Conservation (phyloP, 2,329 filamentous ascomycete genomes). For the Aureobasidium sp. region DNA sequence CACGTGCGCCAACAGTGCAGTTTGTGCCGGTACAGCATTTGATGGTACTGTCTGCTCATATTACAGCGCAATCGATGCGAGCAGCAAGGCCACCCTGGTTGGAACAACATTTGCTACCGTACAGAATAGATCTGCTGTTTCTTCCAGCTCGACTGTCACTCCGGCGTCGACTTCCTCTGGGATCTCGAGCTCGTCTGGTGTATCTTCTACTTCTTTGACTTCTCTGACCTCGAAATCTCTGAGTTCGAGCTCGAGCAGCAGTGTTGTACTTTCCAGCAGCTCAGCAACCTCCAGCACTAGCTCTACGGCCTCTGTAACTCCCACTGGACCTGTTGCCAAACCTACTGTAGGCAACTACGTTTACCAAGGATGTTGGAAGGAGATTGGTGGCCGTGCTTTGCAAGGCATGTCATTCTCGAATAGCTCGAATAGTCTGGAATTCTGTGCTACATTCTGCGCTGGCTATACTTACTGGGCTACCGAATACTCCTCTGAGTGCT, state of each 20-base stretch:
- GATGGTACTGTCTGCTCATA: neutral
- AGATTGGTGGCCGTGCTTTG: constrained; percentile 19
- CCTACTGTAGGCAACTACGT: constrained; percentile 20
- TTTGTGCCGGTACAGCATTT: constrained; percentile 10
- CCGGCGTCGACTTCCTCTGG: neutral
- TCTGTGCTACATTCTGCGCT: constrained; percentile 19
- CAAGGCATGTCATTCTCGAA: constrained; percentile 14
- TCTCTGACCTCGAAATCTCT: constrained; percentile 6
- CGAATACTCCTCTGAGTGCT: constrained; percentile 31
- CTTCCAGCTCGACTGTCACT: neutral
- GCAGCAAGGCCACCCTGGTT: neutral
- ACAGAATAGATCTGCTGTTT: neutral
- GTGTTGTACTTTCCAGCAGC: neutral
- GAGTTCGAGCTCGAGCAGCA: too few relatives aligned
- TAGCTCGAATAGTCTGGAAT: constrained; percentile 16
- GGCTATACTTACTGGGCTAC: constrained; percentile 30
- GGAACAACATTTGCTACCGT: neutral
- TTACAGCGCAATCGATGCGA: neutral
- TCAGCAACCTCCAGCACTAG: neutral
- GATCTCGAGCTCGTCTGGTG: neutral
- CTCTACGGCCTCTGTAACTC: neutral
- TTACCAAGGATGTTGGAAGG: constrained; percentile 22
- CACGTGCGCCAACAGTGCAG: neutral
- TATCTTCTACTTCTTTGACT: neutral
- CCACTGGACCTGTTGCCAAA: constrained; percentile 1